Evolutionary conservation across 768 basidiomycete genomes (phyloP).

Genomic region (Tubosaeta sp.): DNA sequence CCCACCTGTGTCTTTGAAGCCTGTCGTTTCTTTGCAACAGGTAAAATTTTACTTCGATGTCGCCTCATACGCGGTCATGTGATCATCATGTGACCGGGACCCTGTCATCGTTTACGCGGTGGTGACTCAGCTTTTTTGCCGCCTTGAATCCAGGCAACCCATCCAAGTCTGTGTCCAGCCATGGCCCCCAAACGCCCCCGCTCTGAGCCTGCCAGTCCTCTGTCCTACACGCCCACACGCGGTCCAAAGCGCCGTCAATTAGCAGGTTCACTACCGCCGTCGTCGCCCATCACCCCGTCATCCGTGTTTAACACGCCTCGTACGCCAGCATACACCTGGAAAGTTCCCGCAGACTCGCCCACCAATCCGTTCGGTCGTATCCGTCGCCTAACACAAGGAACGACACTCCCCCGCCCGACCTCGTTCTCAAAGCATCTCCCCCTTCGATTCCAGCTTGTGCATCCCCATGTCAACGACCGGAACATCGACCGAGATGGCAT

Average conservation of each 20-base stretch:
- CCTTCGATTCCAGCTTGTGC: slow-evolving; percentile 58
- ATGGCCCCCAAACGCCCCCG: slow-evolving; percentile 31
- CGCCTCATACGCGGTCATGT: slow-evolving; percentile 12
- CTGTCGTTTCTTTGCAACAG: no score
- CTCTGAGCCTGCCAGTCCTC: slow-evolving; percentile 23
- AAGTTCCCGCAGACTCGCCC: slow-evolving; percentile 59
- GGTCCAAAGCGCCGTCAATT: slow-evolving; percentile 26
- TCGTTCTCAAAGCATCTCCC: slow-evolving; percentile 59
- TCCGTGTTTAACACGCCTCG: slow-evolving; percentile 29
- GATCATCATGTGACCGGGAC: slow-evolving; percentile 13
- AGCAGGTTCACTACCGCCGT: slow-evolving; percentile 20
- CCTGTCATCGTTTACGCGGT: slow-evolving; percentile 5
- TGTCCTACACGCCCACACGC: slow-evolving; percentile 28
- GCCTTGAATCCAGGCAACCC: neutral
- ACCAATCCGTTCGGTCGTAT: slow-evolving; percentile 67
- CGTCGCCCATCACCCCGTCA: slow-evolving; percentile 27
- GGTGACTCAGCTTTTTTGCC: slow-evolving; percentile 10
- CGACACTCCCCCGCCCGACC: slow-evolving; percentile 38
- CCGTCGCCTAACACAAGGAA: slow-evolving; percentile 36
- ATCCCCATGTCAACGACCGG: slow-evolving; percentile 25
- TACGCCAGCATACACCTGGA: slow-evolving; percentile 40
- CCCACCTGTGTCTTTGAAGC: no score
- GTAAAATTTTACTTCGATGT: no score
- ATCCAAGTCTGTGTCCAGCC: neutral
- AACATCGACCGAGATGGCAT: slow-evolving; percentile 43